Evolutionary conservation across 116 monocot species (phyloP).

Genomic region (Papilionanthe hybrid): DNA sequence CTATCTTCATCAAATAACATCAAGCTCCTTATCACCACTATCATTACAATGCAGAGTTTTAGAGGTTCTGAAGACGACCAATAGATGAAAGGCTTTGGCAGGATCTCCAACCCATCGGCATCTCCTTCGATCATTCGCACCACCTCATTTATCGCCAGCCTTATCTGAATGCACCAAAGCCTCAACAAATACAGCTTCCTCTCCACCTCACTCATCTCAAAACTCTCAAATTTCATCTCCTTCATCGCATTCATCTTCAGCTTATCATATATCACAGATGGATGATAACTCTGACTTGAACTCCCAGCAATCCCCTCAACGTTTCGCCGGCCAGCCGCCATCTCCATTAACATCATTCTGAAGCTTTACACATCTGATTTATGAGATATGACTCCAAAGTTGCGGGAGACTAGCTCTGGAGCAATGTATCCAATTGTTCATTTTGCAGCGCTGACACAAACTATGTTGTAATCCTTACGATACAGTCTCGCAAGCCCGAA

Average conservation of each 20-base stretch:
- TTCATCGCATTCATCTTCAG: not conserved
- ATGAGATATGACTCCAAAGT: constrained; percentile 17
- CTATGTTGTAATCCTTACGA: constrained; percentile 22
- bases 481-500: constrained; percentile 57
- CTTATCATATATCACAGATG: constrained; percentile 40
- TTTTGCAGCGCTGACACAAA: constrained; percentile 20
- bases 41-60: not conserved
- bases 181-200: constrained; percentile 30
- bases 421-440: constrained; percentile 31
- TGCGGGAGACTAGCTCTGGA: constrained; percentile 19
- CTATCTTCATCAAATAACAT: too few species aligned
- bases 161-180: constrained; percentile 57
- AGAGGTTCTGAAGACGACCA: not conserved
- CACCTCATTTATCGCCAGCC: constrained; percentile 30
- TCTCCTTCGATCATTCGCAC: constrained; percentile 39
- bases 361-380: constrained; percentile 27
- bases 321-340: constrained; percentile 29
- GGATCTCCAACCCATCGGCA: constrained; percentile 15
- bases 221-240: not conserved
- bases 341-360: constrained; percentile 26
- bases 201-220: constrained; percentile 23
- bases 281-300: constrained; percentile 21
- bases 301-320: constrained; percentile 8
- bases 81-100: constrained; percentile 29
- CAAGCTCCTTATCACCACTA: not conserved